Evolutionary conservation across 1,284 basidiomycete genomes (phyloP), one percentile per base, ranked within the genome.

Genomic region (Wallemia mellicola): DNA sequence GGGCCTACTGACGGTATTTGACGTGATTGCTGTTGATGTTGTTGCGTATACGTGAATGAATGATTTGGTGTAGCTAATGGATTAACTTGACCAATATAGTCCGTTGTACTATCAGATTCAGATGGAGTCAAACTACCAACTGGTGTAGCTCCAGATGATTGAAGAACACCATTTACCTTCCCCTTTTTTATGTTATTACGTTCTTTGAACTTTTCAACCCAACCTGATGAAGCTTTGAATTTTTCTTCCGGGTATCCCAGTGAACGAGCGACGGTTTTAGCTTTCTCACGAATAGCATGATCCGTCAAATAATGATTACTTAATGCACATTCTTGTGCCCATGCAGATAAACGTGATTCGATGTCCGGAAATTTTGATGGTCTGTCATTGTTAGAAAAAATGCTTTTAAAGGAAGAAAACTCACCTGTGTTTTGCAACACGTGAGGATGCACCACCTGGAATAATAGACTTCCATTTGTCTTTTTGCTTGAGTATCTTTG

Each of bases 141-240:
- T 48, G 14, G 14, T 48, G 38, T n/a, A n/a, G n/a, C n/a, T n/a
- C n/a, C n/a, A n/a, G n/a, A n/a, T n/a, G n/a, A n/a, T n/a, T n/a
- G n/a, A 26, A n/a, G 54, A 7, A 7, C 25, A 28, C 25, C 27
- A 17, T 57, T 26, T 14, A 57, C 55, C n/a, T 57, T 26, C 24
- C 81, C 81, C 27, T 77, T 77, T 28, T 76, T 74, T 61, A 87
- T 82, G 59, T 77, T 77, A 65, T 81, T 77, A 38, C 86, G 79
- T 64, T 79, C 76, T 70, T 88, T 88, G 74, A 88, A 91, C 68
- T 86, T 86, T 66, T 89, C 86, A 60, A 91, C 76, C 86, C 86
- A 91, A 2, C 86, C 85, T 22, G 81, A 79, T 64, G 81, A 85
- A 25, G 84, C 86, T 71, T 88, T 91, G 77, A 91, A 91, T 67